Evolutionary conservation across 2,329 filamentous ascomycete genomes (phyloP).

Genomic region (Sordariomycetes sp.): DNA sequence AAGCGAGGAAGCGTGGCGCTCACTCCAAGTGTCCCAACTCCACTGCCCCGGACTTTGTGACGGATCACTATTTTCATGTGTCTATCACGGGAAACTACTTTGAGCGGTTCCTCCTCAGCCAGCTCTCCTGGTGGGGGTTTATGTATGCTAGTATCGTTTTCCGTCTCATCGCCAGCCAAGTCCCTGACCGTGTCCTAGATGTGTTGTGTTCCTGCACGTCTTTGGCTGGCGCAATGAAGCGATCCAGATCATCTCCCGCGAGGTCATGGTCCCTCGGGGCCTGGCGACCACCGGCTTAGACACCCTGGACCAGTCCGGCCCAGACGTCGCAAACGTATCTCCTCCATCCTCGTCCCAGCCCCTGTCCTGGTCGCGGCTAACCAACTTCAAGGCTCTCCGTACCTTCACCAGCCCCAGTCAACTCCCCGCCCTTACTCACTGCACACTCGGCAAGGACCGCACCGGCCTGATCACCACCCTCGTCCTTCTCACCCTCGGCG

Average conservation of each 20-base stretch:
- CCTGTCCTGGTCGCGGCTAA: background rate
- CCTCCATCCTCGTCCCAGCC: background rate
- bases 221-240: conserved; percentile 59
- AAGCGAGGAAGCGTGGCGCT: conserved; percentile 48
- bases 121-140: conserved; percentile 6
- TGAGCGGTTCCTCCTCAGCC: conserved; percentile 35
- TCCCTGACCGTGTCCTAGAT: conserved; percentile 17
- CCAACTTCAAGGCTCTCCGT: conserved; percentile 13
- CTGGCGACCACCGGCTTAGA: conserved; percentile 60
- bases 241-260: conserved; percentile 55
- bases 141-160: conserved; percentile 7
- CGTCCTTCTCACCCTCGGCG: conserved; percentile 50
- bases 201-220: conserved; percentile 48
- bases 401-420: conserved; percentile 20
- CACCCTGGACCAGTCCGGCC: conserved; percentile 56
- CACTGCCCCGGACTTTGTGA: conserved; percentile 45
- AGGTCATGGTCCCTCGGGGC: conserved; percentile 64
- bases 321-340: conserved; percentile 42
- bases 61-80: conserved; percentile 53
- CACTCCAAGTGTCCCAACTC: conserved; percentile 28
- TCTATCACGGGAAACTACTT: conserved; percentile 66
- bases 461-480: conserved; percentile 59
- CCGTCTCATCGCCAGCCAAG: conserved; percentile 42
- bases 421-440: conserved; percentile 65
- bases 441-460: conserved; percentile 83